phyloP scores from a whole-genome alignment of 148 eudicot species.

The Heliamphora exappendiculata region DNA sequence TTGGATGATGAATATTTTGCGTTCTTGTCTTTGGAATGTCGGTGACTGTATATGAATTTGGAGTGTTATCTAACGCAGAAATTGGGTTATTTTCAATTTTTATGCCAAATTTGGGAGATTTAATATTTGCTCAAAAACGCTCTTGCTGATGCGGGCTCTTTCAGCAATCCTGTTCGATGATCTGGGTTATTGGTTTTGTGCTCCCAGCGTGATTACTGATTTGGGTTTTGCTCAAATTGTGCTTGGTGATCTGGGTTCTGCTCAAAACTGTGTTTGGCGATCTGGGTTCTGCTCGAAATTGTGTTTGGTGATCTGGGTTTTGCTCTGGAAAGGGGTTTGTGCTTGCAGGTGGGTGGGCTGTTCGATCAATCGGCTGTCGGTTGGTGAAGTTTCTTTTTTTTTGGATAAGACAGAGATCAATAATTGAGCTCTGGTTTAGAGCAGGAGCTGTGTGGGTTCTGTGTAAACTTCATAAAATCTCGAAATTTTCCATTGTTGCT shows the following conservation, averaged over 20 bases:
- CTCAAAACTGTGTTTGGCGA: not conserved
- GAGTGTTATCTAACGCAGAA: not conserved
- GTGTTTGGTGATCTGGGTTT: slow-evolving; percentile 9
- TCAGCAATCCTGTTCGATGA: not conserved
- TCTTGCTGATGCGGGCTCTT: not conserved
- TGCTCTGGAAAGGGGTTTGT: not conserved
- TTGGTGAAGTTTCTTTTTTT: slow-evolving; percentile 9
- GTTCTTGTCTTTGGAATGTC: not conserved
- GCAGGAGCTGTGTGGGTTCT: not conserved
- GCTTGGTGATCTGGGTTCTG: slow-evolving; percentile 9
- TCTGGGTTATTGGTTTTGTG: not conserved
- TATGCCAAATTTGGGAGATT: not conserved
- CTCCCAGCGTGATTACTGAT: not conserved
- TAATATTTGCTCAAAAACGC: not conserved
- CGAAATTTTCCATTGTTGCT: not conserved
- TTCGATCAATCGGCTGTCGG: slow-evolving; percentile 7
- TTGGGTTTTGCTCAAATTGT: not conserved
- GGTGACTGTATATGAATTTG: not conserved
- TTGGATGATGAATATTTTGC: not conserved
- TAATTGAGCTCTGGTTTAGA: not conserved
- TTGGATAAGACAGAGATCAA: not conserved
- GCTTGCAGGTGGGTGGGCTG: not conserved
- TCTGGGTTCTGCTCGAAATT: not conserved
- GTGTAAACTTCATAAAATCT: not conserved
- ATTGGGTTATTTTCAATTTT: not conserved